These are phyloP conservation scores for Xylaria palmicola DNA, from an alignment of 495 filamentous ascomycete species.

Conservation along the genomic window DNA sequence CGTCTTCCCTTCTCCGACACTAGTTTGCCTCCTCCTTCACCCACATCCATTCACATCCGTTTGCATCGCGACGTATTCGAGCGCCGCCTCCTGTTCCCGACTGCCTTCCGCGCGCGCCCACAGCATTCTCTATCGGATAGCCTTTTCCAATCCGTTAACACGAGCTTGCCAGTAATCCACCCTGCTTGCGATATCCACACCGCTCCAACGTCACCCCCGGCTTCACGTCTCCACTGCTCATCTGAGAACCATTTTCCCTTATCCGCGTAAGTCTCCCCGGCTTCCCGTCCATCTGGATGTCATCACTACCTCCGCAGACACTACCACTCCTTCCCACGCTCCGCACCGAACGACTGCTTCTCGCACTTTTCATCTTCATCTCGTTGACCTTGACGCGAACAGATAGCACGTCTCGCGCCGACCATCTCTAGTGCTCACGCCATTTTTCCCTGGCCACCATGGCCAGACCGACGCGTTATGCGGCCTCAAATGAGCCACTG, in stretches of 20 bases:
- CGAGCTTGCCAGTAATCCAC: conserved; percentile 24
- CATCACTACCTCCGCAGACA: conserved; percentile 18
- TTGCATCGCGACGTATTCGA: conserved; percentile 5
- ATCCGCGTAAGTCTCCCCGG: conserved; percentile 26
- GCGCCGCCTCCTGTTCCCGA: not conserved
- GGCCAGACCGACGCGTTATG: conserved; percentile 60
- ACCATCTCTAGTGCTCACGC: conserved; percentile 7
- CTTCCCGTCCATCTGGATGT: conserved; percentile 17
- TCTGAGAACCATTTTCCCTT: conserved; percentile 19
- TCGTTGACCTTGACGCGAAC: conserved; percentile 6
- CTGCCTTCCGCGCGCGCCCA: no score
- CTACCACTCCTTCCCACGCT: not conserved
- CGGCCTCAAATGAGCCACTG: conserved; percentile 52
- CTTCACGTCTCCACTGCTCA: conserved; percentile 33
- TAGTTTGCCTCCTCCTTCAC: conserved; percentile 4
- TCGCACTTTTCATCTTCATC: conserved; percentile 6
- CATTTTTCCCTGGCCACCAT: conserved; percentile 29
- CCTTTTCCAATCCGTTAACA: conserved; percentile 24
- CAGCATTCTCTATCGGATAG: conserved; percentile 9
- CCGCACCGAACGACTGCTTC: not conserved
- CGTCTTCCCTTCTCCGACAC: conserved; percentile 6
- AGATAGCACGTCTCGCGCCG: conserved; percentile 14
- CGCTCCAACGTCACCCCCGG: conserved; percentile 31
- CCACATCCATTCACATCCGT: not conserved
- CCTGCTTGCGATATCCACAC: conserved; percentile 27